Base-by-base conservation (phyloP, 2,329 filamentous ascomycete species). In the Chaetomium globosum region DNA sequence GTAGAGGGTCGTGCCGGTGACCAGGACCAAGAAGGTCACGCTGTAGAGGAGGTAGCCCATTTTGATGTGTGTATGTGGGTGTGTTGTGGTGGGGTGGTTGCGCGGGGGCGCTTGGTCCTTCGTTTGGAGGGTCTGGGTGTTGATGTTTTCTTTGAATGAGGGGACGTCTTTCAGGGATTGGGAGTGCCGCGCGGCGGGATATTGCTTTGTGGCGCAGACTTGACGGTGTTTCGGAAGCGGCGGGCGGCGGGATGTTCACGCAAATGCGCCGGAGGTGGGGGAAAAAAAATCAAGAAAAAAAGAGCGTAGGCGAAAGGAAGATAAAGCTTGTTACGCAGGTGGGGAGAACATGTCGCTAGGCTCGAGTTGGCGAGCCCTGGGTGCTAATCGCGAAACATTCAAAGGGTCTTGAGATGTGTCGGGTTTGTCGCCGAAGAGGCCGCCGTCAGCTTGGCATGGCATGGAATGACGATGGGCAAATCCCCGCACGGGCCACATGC, bases 11-110 rank as follows among this genome's bases (percentile, higher is more conserved):
- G 92, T 95, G 66, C 88, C 89, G 70, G 85, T 74, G 71, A 93
- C 74, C 73, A 97, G 82, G 75, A 90, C 83, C 71, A 89, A 77
- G 76, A 97, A 85, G 74, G 86, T 87, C 69, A 93, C 77, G 72
- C 86, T 87, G 81, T 93, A 96, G 80, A 96, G 86, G 69, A 96
- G 76, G 81, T 93, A 95, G 68, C 81, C 83, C 92, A 96, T 58
- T 56, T 67, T 57, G 23, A 59, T 23, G 26, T 26, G 26, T 26
- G 26, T 26, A 4, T 2, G 26, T 26, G 26, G 2, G 26, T 23
- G 48, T 57, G 21, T 46, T 43, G 33, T 51, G 9, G 52, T 1
- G 65, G 33, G 46, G 51, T 19, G 46, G 36, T 54, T 48, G 19
- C 46, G 46, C n/a, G 46, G 46, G 23, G 46, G 46, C 19, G 46